These are phyloP conservation scores for Thymus quinquecostatus DNA, from an alignment of 257 asterid genomes.

Conservation along the genomic window DNA sequence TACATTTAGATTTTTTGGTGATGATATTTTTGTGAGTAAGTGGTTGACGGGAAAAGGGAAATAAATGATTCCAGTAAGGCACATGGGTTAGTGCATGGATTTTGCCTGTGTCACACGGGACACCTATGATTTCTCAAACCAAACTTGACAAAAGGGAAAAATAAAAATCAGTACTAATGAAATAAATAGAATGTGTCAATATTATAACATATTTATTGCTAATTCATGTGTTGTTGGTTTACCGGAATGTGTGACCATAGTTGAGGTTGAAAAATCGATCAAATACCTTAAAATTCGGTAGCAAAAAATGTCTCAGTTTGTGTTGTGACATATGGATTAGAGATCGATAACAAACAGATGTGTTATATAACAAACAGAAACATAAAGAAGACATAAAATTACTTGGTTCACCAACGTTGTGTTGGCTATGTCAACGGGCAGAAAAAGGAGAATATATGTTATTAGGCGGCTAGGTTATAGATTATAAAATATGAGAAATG, in stretches of 20 bases:
- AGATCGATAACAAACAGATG: too few relatives aligned
- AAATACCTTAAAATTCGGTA: too few relatives aligned
- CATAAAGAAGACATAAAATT: too few relatives aligned
- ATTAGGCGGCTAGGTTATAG: too few relatives aligned
- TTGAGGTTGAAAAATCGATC: too few relatives aligned
- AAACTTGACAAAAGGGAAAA: not conserved
- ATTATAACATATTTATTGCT: not conserved
- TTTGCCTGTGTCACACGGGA: constrained; percentile 9
- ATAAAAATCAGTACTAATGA: not conserved
- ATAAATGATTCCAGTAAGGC: constrained; percentile 22
- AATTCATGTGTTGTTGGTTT: not conserved
- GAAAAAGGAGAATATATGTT: too few relatives aligned
- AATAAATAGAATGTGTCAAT: not conserved
- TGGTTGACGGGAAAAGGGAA: constrained; percentile 18
- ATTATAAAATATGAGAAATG: too few relatives aligned
- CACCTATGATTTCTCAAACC: constrained; percentile 2
- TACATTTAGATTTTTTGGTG: not conserved
- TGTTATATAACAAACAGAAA: too few relatives aligned
- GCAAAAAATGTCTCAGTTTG: too few relatives aligned
- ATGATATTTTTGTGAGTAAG: not conserved
- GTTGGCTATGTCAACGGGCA: too few relatives aligned
- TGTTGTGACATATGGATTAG: too few relatives aligned
- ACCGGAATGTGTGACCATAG: not conserved
- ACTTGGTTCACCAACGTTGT: too few relatives aligned
- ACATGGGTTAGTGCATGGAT: constrained; percentile 24